Evolutionary conservation across 2,329 filamentous ascomycete genomes (phyloP).

Genomic region (Claviceps pazoutovae): DNA sequence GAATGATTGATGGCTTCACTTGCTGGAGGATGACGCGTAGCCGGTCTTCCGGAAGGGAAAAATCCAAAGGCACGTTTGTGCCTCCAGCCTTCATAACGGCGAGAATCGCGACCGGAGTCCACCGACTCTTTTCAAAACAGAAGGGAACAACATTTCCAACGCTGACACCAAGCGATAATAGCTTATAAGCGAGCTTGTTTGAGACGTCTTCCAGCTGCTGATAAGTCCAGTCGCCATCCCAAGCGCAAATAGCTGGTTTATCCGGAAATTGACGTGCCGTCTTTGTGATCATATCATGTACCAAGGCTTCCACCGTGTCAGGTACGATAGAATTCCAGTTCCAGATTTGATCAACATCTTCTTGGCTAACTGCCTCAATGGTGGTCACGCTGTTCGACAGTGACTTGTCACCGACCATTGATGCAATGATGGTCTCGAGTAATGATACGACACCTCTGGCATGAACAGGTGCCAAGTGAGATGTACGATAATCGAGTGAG

Average conservation of each 20-base stretch:
- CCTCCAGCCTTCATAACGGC: constrained; percentile 16
- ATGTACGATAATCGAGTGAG: background rate
- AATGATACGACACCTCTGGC: constrained; percentile 1
- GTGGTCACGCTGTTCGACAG: background rate
- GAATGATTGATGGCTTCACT: constrained; percentile 1
- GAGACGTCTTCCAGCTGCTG: constrained; percentile 15
- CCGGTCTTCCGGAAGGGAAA: constrained; percentile 9
- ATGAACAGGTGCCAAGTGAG: background rate
- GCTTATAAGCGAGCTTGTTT: constrained; percentile 6
- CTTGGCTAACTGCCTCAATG: background rate
- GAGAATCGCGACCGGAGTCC: constrained; percentile 12
- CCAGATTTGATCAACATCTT: constrained; percentile 6
- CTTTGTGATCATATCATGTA: constrained; percentile 12
- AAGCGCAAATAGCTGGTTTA: constrained; percentile 9
- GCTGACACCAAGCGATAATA: constrained; percentile 2
- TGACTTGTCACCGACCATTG: background rate
- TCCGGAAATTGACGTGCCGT: constrained; percentile 4
- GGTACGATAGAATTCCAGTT: constrained; percentile 10
- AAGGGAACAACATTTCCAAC: constrained; percentile 11
- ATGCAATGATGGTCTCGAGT: background rate
- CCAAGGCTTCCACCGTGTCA: constrained; percentile 3
- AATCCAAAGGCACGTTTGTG: constrained; percentile 14
- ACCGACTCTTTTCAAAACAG: constrained; percentile 15
- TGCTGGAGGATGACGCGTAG: constrained; percentile 7
- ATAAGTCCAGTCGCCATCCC: constrained; percentile 28